Conservation (phyloP, 768 basidiomycete genomes). For the Boletus rex-veris region DNA sequence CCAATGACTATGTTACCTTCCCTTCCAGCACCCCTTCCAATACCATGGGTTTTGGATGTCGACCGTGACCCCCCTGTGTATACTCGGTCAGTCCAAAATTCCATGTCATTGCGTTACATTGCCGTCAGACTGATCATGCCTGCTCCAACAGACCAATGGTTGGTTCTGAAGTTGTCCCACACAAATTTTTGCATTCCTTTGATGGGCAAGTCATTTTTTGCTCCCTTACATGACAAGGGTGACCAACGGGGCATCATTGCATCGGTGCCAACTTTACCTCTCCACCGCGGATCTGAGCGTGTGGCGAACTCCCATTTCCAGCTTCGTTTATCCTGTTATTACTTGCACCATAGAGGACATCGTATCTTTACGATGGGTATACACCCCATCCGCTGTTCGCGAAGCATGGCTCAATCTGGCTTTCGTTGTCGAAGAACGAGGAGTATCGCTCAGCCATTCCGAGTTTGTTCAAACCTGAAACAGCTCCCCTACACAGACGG, state of each 20-base stretch:
- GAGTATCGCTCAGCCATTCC: constrained; percentile 9
- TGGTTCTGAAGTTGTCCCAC: constrained; percentile 14
- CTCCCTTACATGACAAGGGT: neutral
- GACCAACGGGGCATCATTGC: neutral
- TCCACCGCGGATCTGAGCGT: neutral
- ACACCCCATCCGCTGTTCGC: constrained; percentile 22
- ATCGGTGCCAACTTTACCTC: constrained; percentile 10
- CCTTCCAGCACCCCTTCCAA: neutral
- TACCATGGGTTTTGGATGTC: constrained; percentile 10
- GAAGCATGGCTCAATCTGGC: constrained; percentile 22
- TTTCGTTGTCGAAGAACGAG: constrained; percentile 15
- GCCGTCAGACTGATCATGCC: neutral
- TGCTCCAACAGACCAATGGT: constrained; percentile 6
- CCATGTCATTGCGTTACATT: neutral
- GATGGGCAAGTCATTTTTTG: constrained; percentile 7
- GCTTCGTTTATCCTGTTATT: constrained; percentile 20
- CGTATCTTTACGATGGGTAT: constrained; percentile 16
- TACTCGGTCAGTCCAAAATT: constrained; percentile 11
- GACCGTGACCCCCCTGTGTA: constrained; percentile 9
- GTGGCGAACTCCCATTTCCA: neutral
- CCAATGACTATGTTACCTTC: too few relatives aligned
- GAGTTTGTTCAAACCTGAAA: constrained; percentile 17
- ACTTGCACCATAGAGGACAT: constrained; percentile 11
- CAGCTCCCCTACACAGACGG: constrained; percentile 17
- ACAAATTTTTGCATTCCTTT: constrained; percentile 5